These are phyloP conservation scores for Arxiozyma telluris DNA, from an alignment of 1,139 yeast genomes.

Conservation along the genomic window DNA sequence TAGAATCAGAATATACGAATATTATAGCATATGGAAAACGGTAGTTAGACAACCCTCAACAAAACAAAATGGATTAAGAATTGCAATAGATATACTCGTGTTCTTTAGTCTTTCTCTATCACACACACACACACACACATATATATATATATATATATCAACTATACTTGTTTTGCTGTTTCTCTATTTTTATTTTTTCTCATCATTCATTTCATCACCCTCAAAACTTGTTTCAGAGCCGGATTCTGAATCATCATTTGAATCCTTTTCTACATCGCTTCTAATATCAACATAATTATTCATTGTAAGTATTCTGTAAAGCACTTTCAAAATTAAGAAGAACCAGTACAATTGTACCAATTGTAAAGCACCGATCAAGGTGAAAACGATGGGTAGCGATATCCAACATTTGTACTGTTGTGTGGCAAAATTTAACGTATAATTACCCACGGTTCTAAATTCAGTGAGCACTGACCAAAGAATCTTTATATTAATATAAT, in stretches of 20 bases:
- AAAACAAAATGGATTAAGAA: too few species aligned
- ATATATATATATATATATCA: background rate
- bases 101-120: too few species aligned
- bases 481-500: constrained; percentile 68
- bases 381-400: constrained; percentile 81
- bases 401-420: constrained; percentile 96
- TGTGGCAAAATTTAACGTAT: constrained; percentile 71
- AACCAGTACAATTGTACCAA: constrained; percentile 84
- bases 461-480: constrained; percentile 86
- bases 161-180: too few species aligned
- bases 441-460: constrained; percentile 75
- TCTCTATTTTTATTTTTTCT: background rate
- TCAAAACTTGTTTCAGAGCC: background rate
- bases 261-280: constrained; percentile 63
- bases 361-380: constrained; percentile 69
- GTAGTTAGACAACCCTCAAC: background rate
- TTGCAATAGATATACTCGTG: too few species aligned
- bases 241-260: constrained; percentile 4
- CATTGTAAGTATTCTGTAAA: constrained; percentile 47
- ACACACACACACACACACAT: background rate
- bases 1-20: background rate
- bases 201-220: background rate
- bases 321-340: constrained; percentile 66
- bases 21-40: background rate
- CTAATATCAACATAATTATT: constrained; percentile 72